phyloP scores from a whole-genome alignment of 306 rosid species.

The Arachis stenosperma region DNA sequence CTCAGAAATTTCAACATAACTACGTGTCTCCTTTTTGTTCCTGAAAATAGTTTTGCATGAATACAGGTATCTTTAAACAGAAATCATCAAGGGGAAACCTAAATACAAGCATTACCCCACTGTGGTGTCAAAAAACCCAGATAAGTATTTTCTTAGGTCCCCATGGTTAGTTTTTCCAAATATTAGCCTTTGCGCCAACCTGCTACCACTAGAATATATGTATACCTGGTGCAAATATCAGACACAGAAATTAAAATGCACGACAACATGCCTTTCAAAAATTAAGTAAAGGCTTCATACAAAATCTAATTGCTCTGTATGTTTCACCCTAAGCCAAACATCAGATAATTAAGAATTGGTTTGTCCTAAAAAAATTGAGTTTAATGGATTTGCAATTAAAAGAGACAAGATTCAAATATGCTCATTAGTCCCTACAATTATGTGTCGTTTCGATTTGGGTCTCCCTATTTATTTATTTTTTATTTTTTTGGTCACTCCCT shows the following conservation, averaged over 20 bases:
- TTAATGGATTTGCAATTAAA: conserved; percentile 10
- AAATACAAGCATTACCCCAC: conserved; percentile 68
- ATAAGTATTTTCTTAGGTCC: conserved; percentile 79
- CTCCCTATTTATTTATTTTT: too few relatives aligned
- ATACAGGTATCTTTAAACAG: conserved; percentile 12
- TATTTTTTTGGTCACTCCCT: too few relatives aligned
- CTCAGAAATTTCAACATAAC: conserved; percentile 74
- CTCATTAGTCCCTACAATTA: too few relatives aligned
- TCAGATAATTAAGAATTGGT: conserved; percentile 6
- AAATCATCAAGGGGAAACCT: conserved; percentile 19
- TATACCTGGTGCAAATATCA: conserved; percentile 66
- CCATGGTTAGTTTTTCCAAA: conserved; percentile 88
- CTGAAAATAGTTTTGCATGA: conserved; percentile 50
- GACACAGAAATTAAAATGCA: conserved; percentile 29
- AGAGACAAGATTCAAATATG: too few relatives aligned
- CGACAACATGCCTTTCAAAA: conserved; percentile 30
- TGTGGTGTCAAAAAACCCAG: conserved; percentile 88
- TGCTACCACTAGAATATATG: conserved; percentile 98
- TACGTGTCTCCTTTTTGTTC: conserved; percentile 76
- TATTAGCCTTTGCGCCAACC: conserved; percentile 91
- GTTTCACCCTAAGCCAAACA: conserved; percentile 26
- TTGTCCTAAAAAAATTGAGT: conserved; percentile 18
- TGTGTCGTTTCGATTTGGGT: too few relatives aligned
- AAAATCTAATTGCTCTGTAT: conserved; percentile 6
- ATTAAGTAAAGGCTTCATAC: conserved; percentile 25